Conservation (phyloP, 2,329 filamentous ascomycete genomes). For the Penicillium concentricum region DNA sequence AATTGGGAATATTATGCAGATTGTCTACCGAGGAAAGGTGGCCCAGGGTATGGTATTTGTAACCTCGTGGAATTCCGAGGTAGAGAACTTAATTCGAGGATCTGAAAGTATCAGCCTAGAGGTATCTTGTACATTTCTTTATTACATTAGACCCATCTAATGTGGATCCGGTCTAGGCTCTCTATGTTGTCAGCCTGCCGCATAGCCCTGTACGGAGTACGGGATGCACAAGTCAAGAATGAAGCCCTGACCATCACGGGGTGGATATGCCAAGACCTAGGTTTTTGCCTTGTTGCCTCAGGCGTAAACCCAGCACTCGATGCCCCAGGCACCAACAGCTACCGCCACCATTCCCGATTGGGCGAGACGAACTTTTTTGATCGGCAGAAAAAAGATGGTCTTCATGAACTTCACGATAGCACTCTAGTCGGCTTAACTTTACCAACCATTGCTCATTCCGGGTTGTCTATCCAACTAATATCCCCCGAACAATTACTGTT, state of each 20-base stretch:
- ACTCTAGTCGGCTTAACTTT: not conserved
- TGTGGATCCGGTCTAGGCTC: not conserved
- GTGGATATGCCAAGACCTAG: not conserved
- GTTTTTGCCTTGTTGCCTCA: constrained; percentile 1
- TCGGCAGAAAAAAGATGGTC: constrained; percentile 29
- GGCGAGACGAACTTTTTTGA: constrained; percentile 26
- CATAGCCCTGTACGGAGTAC: not conserved
- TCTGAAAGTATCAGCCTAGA: not conserved
- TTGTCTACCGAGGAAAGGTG: not conserved
- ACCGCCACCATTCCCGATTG: constrained; percentile 25
- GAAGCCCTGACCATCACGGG: not conserved
- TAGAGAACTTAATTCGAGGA: not conserved
- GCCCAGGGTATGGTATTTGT: not conserved
- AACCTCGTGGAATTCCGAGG: not conserved
- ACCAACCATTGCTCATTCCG: not conserved
- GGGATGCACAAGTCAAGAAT: not conserved
- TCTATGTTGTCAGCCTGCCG: not conserved
- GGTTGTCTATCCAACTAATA: constrained; percentile 2
- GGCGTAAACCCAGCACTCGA: not conserved
- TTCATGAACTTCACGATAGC: constrained; percentile 18
- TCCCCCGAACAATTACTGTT: not conserved
- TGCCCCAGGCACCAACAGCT: constrained; percentile 21
- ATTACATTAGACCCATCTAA: no score
- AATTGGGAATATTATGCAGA: not conserved
- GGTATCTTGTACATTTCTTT: not conserved